Percentiles rank a stretch among this genome's conserved stretches.
Evolutionary conservation across 2,329 filamentous ascomycete species (phyloP).

Genomic region (Stromatinia cepivora): DNA sequence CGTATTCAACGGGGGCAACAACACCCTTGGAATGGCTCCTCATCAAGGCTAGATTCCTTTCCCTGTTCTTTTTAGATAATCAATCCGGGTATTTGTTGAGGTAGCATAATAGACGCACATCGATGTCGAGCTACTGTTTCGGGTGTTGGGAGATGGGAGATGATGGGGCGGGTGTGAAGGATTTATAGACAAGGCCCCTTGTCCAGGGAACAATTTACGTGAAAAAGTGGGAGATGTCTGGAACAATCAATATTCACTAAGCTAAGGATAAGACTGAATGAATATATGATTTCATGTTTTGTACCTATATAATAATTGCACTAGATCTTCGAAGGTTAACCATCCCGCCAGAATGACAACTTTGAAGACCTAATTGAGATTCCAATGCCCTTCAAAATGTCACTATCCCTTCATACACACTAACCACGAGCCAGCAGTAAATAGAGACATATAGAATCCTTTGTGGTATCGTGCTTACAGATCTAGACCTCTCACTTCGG

Average conservation of each 20-base stretch:
- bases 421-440: not conserved
- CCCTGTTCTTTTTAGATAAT: slow-evolving; percentile 8
- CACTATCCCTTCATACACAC: too few species aligned
- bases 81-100: not conserved
- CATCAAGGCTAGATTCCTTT: slow-evolving; percentile 32
- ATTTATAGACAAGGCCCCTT: not conserved
- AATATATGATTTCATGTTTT: slow-evolving; percentile 16
- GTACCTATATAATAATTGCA: slow-evolving; percentile 11
- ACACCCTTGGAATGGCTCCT: slow-evolving; percentile 52
- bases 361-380: not conserved
- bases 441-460: not conserved
- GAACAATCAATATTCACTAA: slow-evolving; percentile 14
- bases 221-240: not conserved
- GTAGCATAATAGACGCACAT: slow-evolving; percentile 15
- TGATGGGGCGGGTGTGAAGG: not conserved
- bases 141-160: not conserved
- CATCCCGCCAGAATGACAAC: not conserved
- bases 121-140: slow-evolving; percentile 12
- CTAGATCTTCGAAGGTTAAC: not conserved
- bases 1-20: slow-evolving; percentile 57
- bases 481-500: not conserved
- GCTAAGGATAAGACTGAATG: slow-evolving; percentile 8
- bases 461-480: not conserved
- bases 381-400: not conserved
- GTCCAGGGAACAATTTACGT: not conserved